Evolutionary conservation across 768 basidiomycete genomes (phyloP).

Genomic region (Lyophyllum shimeji): DNA sequence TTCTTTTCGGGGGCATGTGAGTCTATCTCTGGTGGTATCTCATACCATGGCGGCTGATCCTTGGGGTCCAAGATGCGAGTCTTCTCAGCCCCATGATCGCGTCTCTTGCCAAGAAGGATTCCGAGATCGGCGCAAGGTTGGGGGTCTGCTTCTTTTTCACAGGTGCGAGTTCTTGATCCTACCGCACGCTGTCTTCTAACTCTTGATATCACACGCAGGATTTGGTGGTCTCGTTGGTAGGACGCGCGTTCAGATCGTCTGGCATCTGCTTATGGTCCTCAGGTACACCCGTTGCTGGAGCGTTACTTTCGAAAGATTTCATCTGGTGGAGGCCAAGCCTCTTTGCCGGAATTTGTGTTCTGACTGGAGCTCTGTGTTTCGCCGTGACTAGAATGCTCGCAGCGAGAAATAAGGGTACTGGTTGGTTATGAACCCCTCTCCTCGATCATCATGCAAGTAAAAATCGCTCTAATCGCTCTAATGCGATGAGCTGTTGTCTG

Average conservation of each 20-base stretch:
- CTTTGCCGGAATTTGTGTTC: conserved; percentile 47
- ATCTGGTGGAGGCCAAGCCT: conserved; percentile 60
- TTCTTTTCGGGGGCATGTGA: conserved; percentile 41
- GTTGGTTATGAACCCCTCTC: conserved; percentile 4
- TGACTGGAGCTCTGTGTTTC: conserved; percentile 29
- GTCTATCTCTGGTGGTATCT: conserved; percentile 15
- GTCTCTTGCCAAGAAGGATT: conserved; percentile 39
- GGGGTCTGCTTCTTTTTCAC: conserved; percentile 44
- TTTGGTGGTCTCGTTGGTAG: conserved; percentile 41
- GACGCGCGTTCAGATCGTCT: neutral
- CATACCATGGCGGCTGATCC: neutral
- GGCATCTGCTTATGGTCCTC: conserved; percentile 1
- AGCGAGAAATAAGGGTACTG: conserved; percentile 24
- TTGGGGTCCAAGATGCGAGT: conserved; percentile 30
- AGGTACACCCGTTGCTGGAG: conserved; percentile 60
- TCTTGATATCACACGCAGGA: conserved; percentile 29
- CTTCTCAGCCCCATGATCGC: conserved; percentile 45
- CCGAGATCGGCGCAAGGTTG: conserved; percentile 56
- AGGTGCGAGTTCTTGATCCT: neutral
- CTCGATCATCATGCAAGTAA: neutral
- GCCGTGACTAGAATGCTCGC: conserved; percentile 23
- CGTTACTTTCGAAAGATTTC: conserved; percentile 48
- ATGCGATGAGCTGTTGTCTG: neutral
- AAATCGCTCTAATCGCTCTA: neutral
- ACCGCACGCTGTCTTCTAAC: conserved; percentile 14